phyloP scores from a whole-genome alignment of 176 grass and related monocot species.

The Eremochloa ophiuroides region DNA sequence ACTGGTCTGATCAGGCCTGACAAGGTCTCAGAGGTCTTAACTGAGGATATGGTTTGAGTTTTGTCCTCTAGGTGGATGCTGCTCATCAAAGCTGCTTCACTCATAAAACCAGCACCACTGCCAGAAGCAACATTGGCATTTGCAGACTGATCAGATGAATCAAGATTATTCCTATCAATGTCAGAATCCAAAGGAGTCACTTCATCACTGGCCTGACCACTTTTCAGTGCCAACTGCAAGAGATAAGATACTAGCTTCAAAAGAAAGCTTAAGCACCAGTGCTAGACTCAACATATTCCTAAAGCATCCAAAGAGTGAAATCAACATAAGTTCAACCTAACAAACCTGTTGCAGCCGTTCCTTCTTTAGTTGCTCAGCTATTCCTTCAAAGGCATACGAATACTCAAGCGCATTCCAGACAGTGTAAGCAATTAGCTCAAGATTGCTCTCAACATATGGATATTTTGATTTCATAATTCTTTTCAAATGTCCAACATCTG shows the following conservation, averaged over 20 bases:
- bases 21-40: constrained; percentile 12
- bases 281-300: background rate
- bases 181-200: constrained; percentile 33
- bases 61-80: constrained; percentile 21
- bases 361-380: constrained; percentile 72
- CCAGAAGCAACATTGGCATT: constrained; percentile 24
- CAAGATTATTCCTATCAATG: constrained; percentile 17
- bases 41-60: constrained; percentile 15
- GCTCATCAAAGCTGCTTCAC: constrained; percentile 5
- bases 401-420: constrained; percentile 51
- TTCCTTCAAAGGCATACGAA: constrained; percentile 54
- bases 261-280: background rate
- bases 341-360: constrained; percentile 31
- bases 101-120: background rate
- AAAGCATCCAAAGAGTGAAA: constrained; percentile 1
- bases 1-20: constrained; percentile 18
- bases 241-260: constrained; percentile 13
- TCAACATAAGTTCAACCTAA: constrained; percentile 2
- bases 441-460: constrained; percentile 64
- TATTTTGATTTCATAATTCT: constrained; percentile 72
- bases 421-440: constrained; percentile 41
- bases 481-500: constrained; percentile 52
- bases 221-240: constrained; percentile 32
- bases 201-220: constrained; percentile 17
- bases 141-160: constrained; percentile 7